Base-by-base conservation (phyloP, 1,284 basidiomycete species). In the Fistulinella cinereoalba region DNA sequence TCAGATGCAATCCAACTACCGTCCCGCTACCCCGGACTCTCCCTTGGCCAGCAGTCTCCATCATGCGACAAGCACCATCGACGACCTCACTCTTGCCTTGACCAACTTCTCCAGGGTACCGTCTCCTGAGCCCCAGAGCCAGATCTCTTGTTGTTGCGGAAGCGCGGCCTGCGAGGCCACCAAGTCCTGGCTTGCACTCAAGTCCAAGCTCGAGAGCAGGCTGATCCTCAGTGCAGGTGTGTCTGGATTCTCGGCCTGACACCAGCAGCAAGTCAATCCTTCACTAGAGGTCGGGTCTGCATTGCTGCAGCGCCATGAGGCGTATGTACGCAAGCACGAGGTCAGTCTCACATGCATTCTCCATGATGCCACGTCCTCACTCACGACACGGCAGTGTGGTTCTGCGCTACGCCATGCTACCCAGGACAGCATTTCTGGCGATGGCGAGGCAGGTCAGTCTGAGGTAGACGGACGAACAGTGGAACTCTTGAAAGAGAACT, bases 201-300 rank as follows among this genome's bases (percentile, higher is more conserved):
- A 84, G 67, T 72, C 78, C 39, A 80, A 81, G 63, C 69, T 92
- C 22, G 88, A 92, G 66, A 83, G 77, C 51, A 74, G 87, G 53
- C 73, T 94, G 51, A 80, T 86, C 48, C 73, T 94, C 37, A 91
- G 89, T 66, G 91, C 89, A 62, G 89, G 91, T 92, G 61, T 51
- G 81, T 74, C 19, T 33, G 16, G 40, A 37, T 23, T 8, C 15
- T 25, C 21, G n/a, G 22, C 15, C n/a, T 25, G 19, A 16, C 25
- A 29, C 8, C 19, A 28, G 19, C 18, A 24, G 7, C 34, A 43
- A 49, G 22, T 40, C 42, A 51, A 59, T 25, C 41, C 21, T 38
- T 11, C 43, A 43, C 21, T 56, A 92, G 93, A 97, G 72, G 87
- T 97, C 39, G 95, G 95, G 1, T 90, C 93, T 67, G 93, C 93